Evolutionary conservation across 2,329 filamentous ascomycete genomes (phyloP).

Genomic region (Diaporthe eres): DNA sequence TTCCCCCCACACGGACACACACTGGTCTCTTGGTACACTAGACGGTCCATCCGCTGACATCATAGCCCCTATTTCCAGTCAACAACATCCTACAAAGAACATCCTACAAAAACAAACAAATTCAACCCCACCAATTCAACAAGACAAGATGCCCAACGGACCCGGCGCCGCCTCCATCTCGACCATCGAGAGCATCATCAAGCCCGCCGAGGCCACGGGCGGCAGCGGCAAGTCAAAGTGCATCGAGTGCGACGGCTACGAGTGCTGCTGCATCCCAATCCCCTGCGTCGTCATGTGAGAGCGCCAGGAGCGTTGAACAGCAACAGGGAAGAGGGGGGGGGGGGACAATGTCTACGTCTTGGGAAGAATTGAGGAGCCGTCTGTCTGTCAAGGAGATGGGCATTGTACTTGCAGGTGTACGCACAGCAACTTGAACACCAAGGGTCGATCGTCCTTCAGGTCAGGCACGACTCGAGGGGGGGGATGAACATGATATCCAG

Average conservation of each 20-base stretch:
- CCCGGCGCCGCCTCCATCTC: conserved; percentile 64
- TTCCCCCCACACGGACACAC: not conserved
- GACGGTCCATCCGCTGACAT: conserved; percentile 10
- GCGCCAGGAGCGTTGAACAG: not conserved
- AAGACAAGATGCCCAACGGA: conserved; percentile 54
- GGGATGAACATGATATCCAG: conserved; percentile 6
- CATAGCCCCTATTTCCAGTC: conserved; percentile 9
- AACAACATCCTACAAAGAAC: not conserved
- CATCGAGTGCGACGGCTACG: conserved; percentile 64
- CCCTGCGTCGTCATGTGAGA: conserved; percentile 65
- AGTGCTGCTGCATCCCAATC: conserved; percentile 69
- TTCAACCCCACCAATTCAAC: not conserved
- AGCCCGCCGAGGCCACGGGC: conserved; percentile 58
- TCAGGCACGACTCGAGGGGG: no score
- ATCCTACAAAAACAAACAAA: not conserved
- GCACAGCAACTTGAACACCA: not conserved
- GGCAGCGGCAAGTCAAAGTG: conserved; percentile 59
- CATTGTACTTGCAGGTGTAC: not conserved
- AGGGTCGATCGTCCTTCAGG: no score
- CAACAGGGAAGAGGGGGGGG: no score
- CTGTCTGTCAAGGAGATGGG: not conserved
- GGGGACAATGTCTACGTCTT: not conserved
- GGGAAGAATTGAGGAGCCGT: not conserved
- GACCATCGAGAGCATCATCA: conserved; percentile 65
- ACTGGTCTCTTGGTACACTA: not conserved